Conservation (phyloP, 129 eudicot species). For the Helichrysum umbraculigerum region DNA sequence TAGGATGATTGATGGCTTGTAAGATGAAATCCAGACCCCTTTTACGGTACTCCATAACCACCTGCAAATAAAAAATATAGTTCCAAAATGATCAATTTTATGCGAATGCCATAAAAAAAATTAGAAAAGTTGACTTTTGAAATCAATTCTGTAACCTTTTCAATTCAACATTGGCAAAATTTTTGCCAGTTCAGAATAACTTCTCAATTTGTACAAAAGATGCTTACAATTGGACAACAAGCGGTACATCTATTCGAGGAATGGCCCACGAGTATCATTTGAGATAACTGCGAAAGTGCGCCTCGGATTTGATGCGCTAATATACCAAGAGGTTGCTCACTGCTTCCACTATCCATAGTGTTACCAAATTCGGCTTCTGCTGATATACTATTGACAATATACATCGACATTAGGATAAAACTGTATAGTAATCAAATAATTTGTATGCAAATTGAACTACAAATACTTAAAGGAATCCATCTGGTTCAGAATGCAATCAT, state of each 20-base stretch:
- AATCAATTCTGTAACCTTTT: neutral
- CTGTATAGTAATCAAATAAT: neutral
- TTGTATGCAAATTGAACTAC: slow-evolving; percentile 1
- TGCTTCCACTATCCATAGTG: slow-evolving; percentile 44
- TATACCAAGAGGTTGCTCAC: slow-evolving; percentile 89
- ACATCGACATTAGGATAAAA: neutral
- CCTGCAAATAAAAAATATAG: slow-evolving; percentile 44
- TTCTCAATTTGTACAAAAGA: no score
- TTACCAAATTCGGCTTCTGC: slow-evolving; percentile 81
- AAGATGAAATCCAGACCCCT: slow-evolving; percentile 75
- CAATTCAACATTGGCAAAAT: neutral
- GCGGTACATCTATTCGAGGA: slow-evolving; percentile 91
- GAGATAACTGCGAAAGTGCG: slow-evolving; percentile 80
- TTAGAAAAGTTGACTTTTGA: neutral
- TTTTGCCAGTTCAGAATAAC: neutral
- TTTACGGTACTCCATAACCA: slow-evolving; percentile 64
- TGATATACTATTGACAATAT: slow-evolving; percentile 48
- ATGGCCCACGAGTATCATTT: slow-evolving; percentile 91
- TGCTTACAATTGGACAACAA: slow-evolving; percentile 76
- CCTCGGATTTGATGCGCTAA: slow-evolving; percentile 94
- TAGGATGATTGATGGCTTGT: slow-evolving; percentile 88
- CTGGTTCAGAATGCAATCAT: neutral
- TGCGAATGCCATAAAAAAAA: neutral
- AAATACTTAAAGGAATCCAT: neutral
- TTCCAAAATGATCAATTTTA: neutral